phyloP scores from a whole-genome alignment of 2,329 filamentous ascomycete species.

The Penicillium sclerotiorum region DNA sequence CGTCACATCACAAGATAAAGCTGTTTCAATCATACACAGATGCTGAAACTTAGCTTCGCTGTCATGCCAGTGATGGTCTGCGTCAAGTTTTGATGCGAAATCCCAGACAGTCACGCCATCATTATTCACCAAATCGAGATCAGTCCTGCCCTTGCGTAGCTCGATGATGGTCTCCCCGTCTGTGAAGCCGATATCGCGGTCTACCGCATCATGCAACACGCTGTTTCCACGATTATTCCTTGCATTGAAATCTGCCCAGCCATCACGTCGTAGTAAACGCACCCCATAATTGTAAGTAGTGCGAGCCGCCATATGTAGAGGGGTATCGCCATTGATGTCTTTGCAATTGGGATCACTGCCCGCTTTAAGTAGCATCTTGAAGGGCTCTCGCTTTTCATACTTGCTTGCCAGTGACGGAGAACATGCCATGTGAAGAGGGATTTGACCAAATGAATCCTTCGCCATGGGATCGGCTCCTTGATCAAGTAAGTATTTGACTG shows the following conservation, averaged over 20 bases:
- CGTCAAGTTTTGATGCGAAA: too few relatives aligned
- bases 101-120: too few relatives aligned
- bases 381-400: neutral
- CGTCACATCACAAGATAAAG: too few relatives aligned
- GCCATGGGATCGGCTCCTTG: neutral
- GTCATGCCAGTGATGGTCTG: too few relatives aligned
- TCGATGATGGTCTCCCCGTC: too few relatives aligned
- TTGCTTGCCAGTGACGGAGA: neutral
- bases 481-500: neutral
- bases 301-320: neutral
- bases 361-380: neutral
- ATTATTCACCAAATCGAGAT: too few relatives aligned
- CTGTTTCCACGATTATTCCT: neutral
- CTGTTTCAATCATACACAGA: too few relatives aligned
- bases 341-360: neutral
- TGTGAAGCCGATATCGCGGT: too few relatives aligned
- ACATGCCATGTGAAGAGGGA: neutral
- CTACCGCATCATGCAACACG: neutral
- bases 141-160: too few relatives aligned
- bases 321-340: neutral
- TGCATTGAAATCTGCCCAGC: neutral
- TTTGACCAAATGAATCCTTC: neutral
- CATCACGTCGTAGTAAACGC: neutral
- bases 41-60: too few relatives aligned
- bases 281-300: neutral